Evolutionary conservation across 257 asterid genomes (phyloP).

Genomic region (Jacaranda copaia): DNA sequence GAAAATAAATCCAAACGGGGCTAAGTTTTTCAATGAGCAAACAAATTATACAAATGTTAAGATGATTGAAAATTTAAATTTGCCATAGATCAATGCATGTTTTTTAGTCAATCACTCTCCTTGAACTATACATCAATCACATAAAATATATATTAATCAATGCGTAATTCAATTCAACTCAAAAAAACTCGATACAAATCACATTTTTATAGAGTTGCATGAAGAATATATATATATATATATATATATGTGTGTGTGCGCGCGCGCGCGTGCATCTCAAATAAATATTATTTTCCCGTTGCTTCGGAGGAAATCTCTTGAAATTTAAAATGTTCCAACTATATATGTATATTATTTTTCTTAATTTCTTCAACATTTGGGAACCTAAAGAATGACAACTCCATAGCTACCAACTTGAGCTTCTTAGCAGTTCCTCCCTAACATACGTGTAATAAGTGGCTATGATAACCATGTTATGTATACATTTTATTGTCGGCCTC

Average conservation of each 20-base stretch:
- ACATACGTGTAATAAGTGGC: conserved; percentile 14
- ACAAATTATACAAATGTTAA: no score
- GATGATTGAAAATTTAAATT: no score
- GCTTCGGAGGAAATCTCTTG: conserved; percentile 37
- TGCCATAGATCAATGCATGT: no score
- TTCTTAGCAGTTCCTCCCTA: conserved; percentile 34
- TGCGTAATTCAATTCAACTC: no score
- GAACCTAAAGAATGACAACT: conserved; percentile 42
- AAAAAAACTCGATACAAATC: no score
- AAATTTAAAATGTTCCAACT: conserved; percentile 25
- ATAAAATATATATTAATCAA: no score
- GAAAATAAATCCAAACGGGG: no score
- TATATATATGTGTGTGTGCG: no score
- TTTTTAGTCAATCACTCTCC: no score
- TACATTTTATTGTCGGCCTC: not conserved
- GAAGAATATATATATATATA: no score
- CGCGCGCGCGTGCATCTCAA: not conserved
- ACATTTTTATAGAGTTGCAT: not conserved
- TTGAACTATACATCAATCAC: no score
- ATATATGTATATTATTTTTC: not conserved
- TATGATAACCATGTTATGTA: not conserved
- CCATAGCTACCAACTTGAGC: conserved; percentile 46
- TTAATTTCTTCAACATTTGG: not conserved
- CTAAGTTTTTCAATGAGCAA: no score
- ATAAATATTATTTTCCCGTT: not conserved